Base-by-base conservation (phyloP, 2,329 filamentous ascomycete species). In the Venturia asperata region DNA sequence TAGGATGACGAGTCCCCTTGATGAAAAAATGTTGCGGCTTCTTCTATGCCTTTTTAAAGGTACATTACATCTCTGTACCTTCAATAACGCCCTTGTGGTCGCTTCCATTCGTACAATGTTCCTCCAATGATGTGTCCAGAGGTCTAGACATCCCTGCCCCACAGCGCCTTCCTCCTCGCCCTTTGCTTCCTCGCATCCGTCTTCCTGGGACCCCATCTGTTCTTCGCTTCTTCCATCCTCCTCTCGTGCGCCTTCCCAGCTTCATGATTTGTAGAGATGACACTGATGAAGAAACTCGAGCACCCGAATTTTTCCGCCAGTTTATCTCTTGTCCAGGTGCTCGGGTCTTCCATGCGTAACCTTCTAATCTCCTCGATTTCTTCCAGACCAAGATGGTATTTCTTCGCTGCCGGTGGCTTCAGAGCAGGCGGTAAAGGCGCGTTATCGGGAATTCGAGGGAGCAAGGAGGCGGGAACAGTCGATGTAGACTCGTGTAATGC, bases 231-330 rank as follows among this genome's bases (percentile, higher is more conserved):
- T 70, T 83, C 80, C 70, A 85, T 72, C 69, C 76, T 82, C 78
- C 67, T 81, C 75, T 49, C 74, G 49, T 66, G 74, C 13, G 79
- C 76, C 67, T 73, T 69, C 69, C 74, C 73, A 66, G 74, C 76
- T 73, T 78, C 74, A 64, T 73, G 69, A 55, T 69, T 71, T 67
- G 81, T 81, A 39, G 81, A 82, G 68, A 85, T 82, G 77, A 87
- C 78, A 11, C 81, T 81, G 58, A 87, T 81, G 69, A 88, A 88
- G 63, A 87, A 81, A 66, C 82, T 78, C 65, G 80, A 85, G 74
- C 85, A 88, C 6, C 82, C 80, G 72, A 87, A 89, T 71, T 82
- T 83, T 73, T 85, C 81, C 47, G 86, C 85, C 68, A 89, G 72
- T 70, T 79, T 80, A 65, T 79, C 78, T 58, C 84, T 74, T 60